Conservation (phyloP, 2,329 filamentous ascomycete genomes). For the Drechslerella stenobrocha region DNA sequence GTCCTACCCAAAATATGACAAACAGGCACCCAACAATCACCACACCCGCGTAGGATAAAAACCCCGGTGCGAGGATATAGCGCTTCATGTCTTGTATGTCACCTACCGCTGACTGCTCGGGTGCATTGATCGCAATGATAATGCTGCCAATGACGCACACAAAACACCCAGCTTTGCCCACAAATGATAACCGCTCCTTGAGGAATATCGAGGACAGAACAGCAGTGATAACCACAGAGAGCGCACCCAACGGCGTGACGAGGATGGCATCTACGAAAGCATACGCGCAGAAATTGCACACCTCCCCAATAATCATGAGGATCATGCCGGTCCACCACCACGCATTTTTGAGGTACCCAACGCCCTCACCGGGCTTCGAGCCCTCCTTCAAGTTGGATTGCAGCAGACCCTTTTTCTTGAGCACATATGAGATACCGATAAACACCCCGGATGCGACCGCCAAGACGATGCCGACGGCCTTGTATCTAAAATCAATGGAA, state of each 20-base stretch:
- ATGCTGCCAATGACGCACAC: constrained; percentile 91
- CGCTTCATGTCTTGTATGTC: constrained; percentile 90
- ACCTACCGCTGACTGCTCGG: constrained; percentile 77
- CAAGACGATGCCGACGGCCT: constrained; percentile 80
- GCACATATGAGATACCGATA: constrained; percentile 90
- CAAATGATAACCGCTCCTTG: constrained; percentile 91
- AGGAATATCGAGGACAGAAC: constrained; percentile 91
- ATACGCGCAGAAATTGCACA: constrained; percentile 97
- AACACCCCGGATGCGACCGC: constrained; percentile 86
- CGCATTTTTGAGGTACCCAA: constrained; percentile 91
- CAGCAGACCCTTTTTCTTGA: constrained; percentile 90
- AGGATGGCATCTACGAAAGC: constrained; percentile 95
- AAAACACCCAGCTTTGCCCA: constrained; percentile 95
- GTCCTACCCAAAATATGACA: constrained; percentile 77
- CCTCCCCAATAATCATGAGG: constrained; percentile 93
- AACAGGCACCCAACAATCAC: constrained; percentile 73
- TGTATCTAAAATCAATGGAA: constrained; percentile 62
- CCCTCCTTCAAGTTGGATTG: constrained; percentile 96
- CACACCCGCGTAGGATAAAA: constrained; percentile 80
- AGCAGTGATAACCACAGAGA: constrained; percentile 90
- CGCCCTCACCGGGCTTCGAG: constrained; percentile 91
- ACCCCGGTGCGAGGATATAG: constrained; percentile 83
- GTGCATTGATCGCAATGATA: constrained; percentile 92
- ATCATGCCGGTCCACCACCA: constrained; percentile 97
- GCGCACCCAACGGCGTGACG: constrained; percentile 85